A percentile compares a stretch with the other conserved stretches of the same genome.
These are phyloP conservation scores for Penicillium sp. DNA, from an alignment of 2,329 filamentous ascomycete species.

Conservation along the genomic window DNA sequence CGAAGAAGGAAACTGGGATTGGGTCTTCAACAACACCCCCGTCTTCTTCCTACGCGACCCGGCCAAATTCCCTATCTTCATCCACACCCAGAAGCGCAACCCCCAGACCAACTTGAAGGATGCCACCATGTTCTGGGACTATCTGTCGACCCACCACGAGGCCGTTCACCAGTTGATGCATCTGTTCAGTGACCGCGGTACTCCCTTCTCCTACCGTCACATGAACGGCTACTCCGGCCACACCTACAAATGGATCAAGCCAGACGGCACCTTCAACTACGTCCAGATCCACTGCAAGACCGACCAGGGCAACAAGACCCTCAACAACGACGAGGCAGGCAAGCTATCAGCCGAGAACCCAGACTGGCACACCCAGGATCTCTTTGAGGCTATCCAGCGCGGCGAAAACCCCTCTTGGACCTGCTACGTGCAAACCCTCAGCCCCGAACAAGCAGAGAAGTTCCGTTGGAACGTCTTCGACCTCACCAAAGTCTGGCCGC, in stretches of 20 bases:
- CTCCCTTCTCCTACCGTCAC: conserved; percentile 64
- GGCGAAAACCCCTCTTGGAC: conserved; percentile 66
- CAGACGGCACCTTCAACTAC: conserved; percentile 67
- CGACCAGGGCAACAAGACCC: conserved; percentile 63
- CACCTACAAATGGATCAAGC: conserved; percentile 67
- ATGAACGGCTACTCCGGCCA: conserved; percentile 71
- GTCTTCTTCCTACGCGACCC: conserved; percentile 77
- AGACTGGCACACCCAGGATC: conserved; percentile 64
- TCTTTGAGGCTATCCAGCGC: conserved; percentile 63
- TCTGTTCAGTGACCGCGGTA: conserved; percentile 67
- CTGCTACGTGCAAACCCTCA: conserved; percentile 64
- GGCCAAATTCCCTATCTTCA: conserved; percentile 72
- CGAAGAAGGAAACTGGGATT: conserved; percentile 72
- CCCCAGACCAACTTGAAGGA: conserved; percentile 70
- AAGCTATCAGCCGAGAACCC: conserved; percentile 60
- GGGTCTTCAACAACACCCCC: conserved; percentile 73
- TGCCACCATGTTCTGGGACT: conserved; percentile 71
- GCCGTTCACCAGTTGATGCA: conserved; percentile 65
- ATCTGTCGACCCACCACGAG: conserved; percentile 63
- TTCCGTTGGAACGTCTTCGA: conserved; percentile 68
- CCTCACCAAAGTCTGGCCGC: conserved; percentile 70
- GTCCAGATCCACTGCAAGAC: conserved; percentile 66
- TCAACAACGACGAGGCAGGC: conserved; percentile 60
- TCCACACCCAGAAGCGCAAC: conserved; percentile 75
- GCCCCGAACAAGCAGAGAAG: conserved; percentile 62